Base-by-base conservation (phyloP, 2,329 filamentous ascomycete genomes). In the Leptoxyphium fumago region DNA sequence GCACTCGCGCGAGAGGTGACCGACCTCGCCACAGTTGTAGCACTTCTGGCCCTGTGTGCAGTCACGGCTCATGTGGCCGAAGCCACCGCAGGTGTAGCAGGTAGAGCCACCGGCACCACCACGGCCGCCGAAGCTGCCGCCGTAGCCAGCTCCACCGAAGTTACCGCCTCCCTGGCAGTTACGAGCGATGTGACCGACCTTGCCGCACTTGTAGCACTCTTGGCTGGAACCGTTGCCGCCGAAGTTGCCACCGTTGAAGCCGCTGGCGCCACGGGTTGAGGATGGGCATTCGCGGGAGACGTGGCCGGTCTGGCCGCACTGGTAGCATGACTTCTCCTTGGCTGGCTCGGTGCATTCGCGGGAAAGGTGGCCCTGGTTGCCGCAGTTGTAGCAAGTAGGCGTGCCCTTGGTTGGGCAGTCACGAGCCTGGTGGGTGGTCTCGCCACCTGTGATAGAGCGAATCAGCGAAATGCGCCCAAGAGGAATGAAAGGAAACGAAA, bases 1-100 rank as follows among this genome's bases (percentile, higher is more conserved):
- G 77, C 91, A 98, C 68, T 98, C 91, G 53, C 89, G 84, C 53
- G 84, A 93, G 65, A 95, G 79, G 69, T 96, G 89, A 50, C 91
- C 89, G 56, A 89, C 83, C 73, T 95, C 87, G 57, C 78, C 78
- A 79, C 91, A 96, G 79, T 95, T 95, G 80, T 96, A 98, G 82
- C 91, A 98, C 76, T 96, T 96, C 75, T 93, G 89, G 60, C 91
- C 91, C 67, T 96, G 93, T 58, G 89, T 93, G 71, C 91, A 98
- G 70, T 96, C 91, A 74, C 88, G 83, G 63, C 84, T 88, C 51
- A 57, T 52, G 74, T 98, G 91, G 61, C 89, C 89, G 63, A 86
- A 88, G 54, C 91, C 91, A 57, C 91, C 91, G 71, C 91, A 96
- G 39, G 87, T 94, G 76, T 95, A 98, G 81, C 91, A 96, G 57